Percentiles rank a stretch among this genome's conserved stretches.
Evolutionary conservation across 176 grass and related monocot species (phyloP).

Genomic region (Musa beccarii): DNA sequence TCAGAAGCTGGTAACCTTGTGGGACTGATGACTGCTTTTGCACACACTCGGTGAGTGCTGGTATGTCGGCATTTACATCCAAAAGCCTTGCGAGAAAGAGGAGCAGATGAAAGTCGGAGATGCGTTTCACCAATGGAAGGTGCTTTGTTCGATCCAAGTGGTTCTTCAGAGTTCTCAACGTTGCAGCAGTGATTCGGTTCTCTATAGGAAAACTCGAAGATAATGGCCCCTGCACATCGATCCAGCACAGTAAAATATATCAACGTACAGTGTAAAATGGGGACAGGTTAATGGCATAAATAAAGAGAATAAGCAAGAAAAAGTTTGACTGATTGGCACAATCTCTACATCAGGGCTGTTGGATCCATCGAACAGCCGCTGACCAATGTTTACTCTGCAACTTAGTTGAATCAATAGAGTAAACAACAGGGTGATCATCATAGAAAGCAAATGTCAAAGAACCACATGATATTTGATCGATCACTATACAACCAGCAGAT

Average conservation of each 20-base stretch:
- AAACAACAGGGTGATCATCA: too few relatives aligned
- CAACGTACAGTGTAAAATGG: background rate
- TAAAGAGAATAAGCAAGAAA: too few relatives aligned
- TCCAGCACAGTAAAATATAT: background rate
- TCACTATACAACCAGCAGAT: too few relatives aligned
- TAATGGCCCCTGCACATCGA: constrained; percentile 48
- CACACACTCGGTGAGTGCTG: constrained; percentile 53
- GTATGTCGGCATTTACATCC: constrained; percentile 58
- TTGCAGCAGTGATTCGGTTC: constrained; percentile 40
- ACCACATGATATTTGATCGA: too few relatives aligned
- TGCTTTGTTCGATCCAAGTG: constrained; percentile 61
- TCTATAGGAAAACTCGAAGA: constrained; percentile 60
- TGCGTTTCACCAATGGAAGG: constrained; percentile 65
- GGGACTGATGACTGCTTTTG: constrained; percentile 45
- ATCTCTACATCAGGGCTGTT: too few relatives aligned
- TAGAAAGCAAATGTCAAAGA: too few relatives aligned
- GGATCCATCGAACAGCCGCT: too few relatives aligned
- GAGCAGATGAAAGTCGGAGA: constrained; percentile 87
- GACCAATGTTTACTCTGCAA: too few relatives aligned
- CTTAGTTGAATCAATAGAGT: too few relatives aligned
- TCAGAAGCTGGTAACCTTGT: constrained; percentile 81
- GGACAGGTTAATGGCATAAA: background rate
- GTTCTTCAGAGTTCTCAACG: constrained; percentile 35
- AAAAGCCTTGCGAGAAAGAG: constrained; percentile 49
- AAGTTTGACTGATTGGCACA: too few relatives aligned